Evolutionary conservation across 2,329 filamentous ascomycete species (phyloP), one percentile per base, ranked within the genome.

Genomic region (Calonectria crousiana): DNA sequence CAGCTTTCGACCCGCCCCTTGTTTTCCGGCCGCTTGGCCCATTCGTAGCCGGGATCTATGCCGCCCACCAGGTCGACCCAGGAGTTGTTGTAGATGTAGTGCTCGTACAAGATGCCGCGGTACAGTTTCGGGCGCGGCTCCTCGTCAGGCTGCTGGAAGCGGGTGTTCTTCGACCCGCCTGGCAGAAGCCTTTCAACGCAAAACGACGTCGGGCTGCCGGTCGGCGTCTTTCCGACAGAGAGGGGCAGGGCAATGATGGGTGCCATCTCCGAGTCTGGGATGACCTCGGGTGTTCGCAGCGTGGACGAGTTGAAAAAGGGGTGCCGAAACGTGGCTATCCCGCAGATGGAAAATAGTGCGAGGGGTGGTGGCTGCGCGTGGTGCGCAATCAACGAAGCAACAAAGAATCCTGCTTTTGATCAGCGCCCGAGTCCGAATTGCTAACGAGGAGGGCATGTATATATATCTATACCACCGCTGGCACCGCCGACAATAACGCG

Each of bases 241-340:
- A 81, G 64, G 0, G 81, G 79, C 6, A 79, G 74, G 5, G 75
- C 34, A 4, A 84, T 76, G 67, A 77, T 74, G 1, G 75, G 69
- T 4, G 72, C 76, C 62, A 84, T 76, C 16, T 81, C 78, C 1
- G 76, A 70, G 32, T 81, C 77, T 1, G 67, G 34, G 32, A 84
- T 80, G 20, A 79, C 81, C 9, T 82, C 78, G 0, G 81, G 78
- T 1, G 78, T 77, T 28, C 82, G 75, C 2, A 83, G 79, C 0
- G 74, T 75, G 10, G 83, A 85, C 1, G 83, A 85, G 73, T 80
- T 81, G 78, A 84, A 85, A 77, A 85, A 85, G 6, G 68, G 72
- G 64, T 85, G 84, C 30, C 78, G 81, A 69, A 85, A 84, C 11
- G 83, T 84, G 60, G 82, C 78, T 74, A 85, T 84, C 36, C 84